A percentile compares a stretch with the other conserved stretches of the same genome.
phyloP scores from a whole-genome alignment of 306 rosid species.

The Macrotyloma uniflorum region DNA sequence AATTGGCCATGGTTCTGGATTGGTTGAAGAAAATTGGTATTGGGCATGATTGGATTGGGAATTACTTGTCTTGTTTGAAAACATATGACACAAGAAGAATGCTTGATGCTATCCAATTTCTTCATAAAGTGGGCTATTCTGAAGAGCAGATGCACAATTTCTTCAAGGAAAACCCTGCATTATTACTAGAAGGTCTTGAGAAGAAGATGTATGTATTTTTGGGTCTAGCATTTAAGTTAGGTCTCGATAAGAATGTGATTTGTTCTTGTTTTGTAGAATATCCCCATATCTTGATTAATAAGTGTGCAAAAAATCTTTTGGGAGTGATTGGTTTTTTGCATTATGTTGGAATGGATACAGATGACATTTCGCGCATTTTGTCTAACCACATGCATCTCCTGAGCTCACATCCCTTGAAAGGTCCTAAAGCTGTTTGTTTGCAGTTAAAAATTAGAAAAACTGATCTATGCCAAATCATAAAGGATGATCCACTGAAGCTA shows the following conservation, averaged over 20 bases:
- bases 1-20: slow-evolving; percentile 54
- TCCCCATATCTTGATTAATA: slow-evolving; percentile 50
- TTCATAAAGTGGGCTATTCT: slow-evolving; percentile 55
- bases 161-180: slow-evolving; percentile 54
- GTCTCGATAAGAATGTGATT: slow-evolving; percentile 51
- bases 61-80: slow-evolving; percentile 46
- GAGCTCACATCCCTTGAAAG: slow-evolving; percentile 52
- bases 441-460: slow-evolving; percentile 57
- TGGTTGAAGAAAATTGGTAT: slow-evolving; percentile 56
- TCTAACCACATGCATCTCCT: slow-evolving; percentile 53
- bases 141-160: slow-evolving; percentile 56
- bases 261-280: slow-evolving; percentile 53
- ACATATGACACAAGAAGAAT: slow-evolving; percentile 63
- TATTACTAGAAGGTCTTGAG: slow-evolving; percentile 68
- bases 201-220: slow-evolving; percentile 54
- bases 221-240: slow-evolving; percentile 53
- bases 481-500: slow-evolving; percentile 63
- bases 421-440: slow-evolving; percentile 56
- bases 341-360: slow-evolving; percentile 56
- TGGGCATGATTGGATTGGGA: slow-evolving; percentile 65
- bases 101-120: slow-evolving; percentile 61
- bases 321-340: slow-evolving; percentile 55
- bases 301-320: slow-evolving; percentile 51
- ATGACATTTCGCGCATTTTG: slow-evolving; percentile 55
- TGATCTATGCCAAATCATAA: slow-evolving; percentile 53